phyloP scores from a whole-genome alignment of 352 stramenopile species.

The Plasmopara viticola region DNA sequence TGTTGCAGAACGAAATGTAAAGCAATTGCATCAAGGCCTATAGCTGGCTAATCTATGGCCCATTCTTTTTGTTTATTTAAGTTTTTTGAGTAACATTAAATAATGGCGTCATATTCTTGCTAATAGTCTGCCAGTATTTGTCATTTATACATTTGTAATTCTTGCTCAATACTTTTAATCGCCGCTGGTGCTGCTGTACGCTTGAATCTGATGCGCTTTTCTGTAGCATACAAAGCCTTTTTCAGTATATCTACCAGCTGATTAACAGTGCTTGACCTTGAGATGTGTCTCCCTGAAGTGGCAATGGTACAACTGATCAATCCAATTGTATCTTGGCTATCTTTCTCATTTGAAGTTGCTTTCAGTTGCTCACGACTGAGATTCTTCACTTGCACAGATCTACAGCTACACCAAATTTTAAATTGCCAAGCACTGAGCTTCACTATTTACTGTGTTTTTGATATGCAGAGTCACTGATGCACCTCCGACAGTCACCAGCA shows the following conservation, averaged over 20 bases:
- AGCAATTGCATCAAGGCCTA: too few species aligned
- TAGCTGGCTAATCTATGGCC: too few species aligned
- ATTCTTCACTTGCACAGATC: constrained; percentile 1
- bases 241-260: constrained; percentile 1
- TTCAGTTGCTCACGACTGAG: constrained; percentile 1
- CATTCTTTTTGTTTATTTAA: too few species aligned
- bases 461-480: neutral
- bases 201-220: neutral
- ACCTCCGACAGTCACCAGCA: neutral
- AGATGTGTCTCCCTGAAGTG: too few species aligned
- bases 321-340: constrained; percentile 3
- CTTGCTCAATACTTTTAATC: neutral
- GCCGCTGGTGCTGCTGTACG: neutral
- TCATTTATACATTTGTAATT: too few species aligned
- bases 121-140: too few species aligned
- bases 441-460: too few species aligned
- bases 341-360: neutral
- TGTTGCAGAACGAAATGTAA: too few species aligned
- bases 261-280: too few species aligned
- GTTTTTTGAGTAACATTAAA: too few species aligned
- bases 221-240: neutral
- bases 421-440: neutral
- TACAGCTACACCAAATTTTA: neutral
- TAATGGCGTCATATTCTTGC: too few species aligned
- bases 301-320: constrained; percentile 1